Conservation (phyloP, 2,329 filamentous ascomycete species). For the Pyrenophora teres region DNA sequence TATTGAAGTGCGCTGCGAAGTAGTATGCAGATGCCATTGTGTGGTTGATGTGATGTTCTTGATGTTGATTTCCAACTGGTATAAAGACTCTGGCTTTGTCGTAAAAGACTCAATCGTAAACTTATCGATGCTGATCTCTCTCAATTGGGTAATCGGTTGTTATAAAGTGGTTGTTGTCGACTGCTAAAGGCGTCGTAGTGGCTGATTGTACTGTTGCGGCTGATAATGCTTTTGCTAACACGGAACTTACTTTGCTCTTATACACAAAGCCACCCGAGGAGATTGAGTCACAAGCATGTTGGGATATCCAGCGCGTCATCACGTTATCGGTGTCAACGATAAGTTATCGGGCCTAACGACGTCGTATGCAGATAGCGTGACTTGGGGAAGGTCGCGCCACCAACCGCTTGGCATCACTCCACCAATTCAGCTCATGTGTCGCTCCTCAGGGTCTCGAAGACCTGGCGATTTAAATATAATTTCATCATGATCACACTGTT, state of each 20-base stretch:
- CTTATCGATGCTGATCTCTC: background rate
- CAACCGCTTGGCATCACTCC: conserved; percentile 24
- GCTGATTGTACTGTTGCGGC: background rate
- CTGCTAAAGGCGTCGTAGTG: background rate
- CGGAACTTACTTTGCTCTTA: background rate
- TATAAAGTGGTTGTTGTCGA: background rate
- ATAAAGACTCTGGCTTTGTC: too few species aligned
- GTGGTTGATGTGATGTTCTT: background rate
- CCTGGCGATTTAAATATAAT: too few species aligned
- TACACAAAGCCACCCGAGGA: background rate
- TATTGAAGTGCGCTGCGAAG: conserved; percentile 27
- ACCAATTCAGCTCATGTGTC: conserved; percentile 3
- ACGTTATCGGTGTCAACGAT: conserved; percentile 16
- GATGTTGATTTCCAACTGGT: background rate
- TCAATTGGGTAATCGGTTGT: background rate
- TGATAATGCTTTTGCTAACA: background rate
- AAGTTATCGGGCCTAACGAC: conserved; percentile 9
- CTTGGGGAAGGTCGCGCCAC: conserved; percentile 25
- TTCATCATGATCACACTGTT: too few species aligned
- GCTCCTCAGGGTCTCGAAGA: background rate
- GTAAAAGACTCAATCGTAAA: too few species aligned
- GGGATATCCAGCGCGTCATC: conserved; percentile 14
- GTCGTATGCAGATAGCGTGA: conserved; percentile 16
- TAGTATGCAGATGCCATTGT: conserved; percentile 27
- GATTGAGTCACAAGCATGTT: conserved; percentile 20